Evolutionary conservation across 306 rosid species (phyloP), one percentile per base, ranked within the genome.

Genomic region (Quercus aquifolioides): DNA sequence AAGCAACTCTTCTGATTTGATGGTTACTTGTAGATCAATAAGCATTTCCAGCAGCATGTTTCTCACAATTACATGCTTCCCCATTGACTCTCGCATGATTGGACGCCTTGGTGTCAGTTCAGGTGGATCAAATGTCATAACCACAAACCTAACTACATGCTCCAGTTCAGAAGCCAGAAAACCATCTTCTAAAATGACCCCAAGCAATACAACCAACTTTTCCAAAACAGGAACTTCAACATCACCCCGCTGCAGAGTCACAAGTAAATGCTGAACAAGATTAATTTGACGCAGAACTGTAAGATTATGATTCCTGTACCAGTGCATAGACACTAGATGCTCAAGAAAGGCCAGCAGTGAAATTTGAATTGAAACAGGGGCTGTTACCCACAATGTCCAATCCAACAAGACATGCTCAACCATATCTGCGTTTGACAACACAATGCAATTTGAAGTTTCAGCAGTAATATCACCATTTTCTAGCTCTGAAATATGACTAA

Each of bases 121-220:
- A 73, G 97, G 94, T 52, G 99, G 99, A 90, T 96, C 98, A 87
- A 96, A 93, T 76, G 99, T 91, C 99, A 96, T 96, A 79, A 93
- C 90, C 83, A 96, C 98, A 92, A 96, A 96, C 85, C 91, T 90
- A 55, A 96, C 97, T 76, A 96, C 99, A 80, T 86, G 92, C 79
- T 96, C 99, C 87, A 96, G 92, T 84, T 96, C 99, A 60, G 94
- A 88, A 74, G 95, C 89, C 69, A 96, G 82, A 87, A 96, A 96
- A 11, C 99, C 99, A 80, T 96, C 99, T 84, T 96, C 99, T 67
- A 96, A 77, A 80, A 96, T 96, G 79, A 93, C 98, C 72, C 99
- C 99, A 79, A 96, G 99, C 84, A 96, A 80, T 83, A 96, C 93
- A 80, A 96, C 99, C 87, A 96, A 74, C 73, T 96, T 96, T 85